Evolutionary conservation across 1,284 basidiomycete species (phyloP).

Genomic region (Pulveroboletus sp.): DNA sequence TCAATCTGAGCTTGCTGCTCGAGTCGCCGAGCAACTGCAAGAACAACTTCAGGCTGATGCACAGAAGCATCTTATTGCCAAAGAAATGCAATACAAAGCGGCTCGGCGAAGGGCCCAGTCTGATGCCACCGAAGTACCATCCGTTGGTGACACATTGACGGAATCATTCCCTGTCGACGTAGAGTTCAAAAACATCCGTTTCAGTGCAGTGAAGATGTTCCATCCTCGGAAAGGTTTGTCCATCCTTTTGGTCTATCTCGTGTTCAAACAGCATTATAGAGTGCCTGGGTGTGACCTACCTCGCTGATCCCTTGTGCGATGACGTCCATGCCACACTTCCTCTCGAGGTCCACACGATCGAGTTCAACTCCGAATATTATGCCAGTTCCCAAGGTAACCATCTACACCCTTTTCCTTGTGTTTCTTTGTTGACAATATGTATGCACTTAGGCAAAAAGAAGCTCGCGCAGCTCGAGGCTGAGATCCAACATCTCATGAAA

Average conservation of each 20-base stretch:
- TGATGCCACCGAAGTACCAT: constrained; percentile 63
- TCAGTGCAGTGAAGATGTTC: constrained; percentile 67
- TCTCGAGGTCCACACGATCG: constrained; percentile 65
- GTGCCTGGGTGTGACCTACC: constrained; percentile 61
- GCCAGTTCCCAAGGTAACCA: constrained; percentile 56
- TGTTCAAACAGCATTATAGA: constrained; percentile 40
- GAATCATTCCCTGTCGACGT: constrained; percentile 63
- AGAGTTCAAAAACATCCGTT: constrained; percentile 56
- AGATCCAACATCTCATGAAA: constrained; percentile 58
- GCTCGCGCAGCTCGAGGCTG: constrained; percentile 62
- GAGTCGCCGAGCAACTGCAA: constrained; percentile 55
- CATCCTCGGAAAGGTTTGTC: constrained; percentile 63
- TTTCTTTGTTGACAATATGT: not conserved
- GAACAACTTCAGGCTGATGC: constrained; percentile 64
- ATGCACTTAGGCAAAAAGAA: constrained; percentile 54
- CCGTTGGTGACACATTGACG: constrained; percentile 51
- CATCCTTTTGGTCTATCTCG: not conserved
- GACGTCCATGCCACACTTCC: constrained; percentile 55
- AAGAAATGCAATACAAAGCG: constrained; percentile 54
- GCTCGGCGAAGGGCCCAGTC: constrained; percentile 61
- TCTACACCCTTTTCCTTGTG: not conserved
- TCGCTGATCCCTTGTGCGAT: constrained; percentile 72
- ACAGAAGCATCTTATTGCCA: constrained; percentile 51
- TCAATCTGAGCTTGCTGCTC: constrained; percentile 49
- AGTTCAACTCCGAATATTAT: constrained; percentile 70